phyloP scores from a whole-genome alignment of 192 early-diverging fungal genomes.

The Gigaspora rosea region DNA sequence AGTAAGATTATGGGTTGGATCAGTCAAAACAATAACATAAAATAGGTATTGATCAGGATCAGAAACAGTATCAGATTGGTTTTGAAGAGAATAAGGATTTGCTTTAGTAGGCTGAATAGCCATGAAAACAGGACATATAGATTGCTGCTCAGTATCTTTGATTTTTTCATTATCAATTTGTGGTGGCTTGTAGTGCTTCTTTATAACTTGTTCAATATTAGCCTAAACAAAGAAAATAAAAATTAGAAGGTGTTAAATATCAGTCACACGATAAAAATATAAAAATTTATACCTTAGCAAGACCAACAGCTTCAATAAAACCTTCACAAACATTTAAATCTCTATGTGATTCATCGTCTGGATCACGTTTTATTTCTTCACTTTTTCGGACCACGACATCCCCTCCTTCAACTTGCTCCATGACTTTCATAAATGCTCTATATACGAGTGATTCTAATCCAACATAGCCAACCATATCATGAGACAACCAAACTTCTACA shows the following conservation, averaged over 20 bases:
- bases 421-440: conserved; percentile 54
- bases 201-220: conserved; percentile 58
- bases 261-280: neutral
- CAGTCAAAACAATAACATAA: conserved; percentile 50
- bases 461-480: conserved; percentile 58
- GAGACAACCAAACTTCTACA: conserved; percentile 60
- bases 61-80: neutral
- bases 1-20: conserved; percentile 55
- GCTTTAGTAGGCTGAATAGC: conserved; percentile 57
- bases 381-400: conserved; percentile 57
- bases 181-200: conserved; percentile 46
- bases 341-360: conserved; percentile 35
- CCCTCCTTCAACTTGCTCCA: conserved; percentile 63
- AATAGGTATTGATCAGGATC: conserved; percentile 39
- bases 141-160: conserved; percentile 41
- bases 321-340: conserved; percentile 63
- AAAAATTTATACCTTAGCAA: conserved; percentile 48
- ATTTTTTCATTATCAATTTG: conserved; percentile 26
- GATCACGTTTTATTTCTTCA: conserved; percentile 36
- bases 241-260: neutral
- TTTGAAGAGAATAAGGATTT: conserved; percentile 34
- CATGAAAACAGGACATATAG: conserved; percentile 61
- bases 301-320: conserved; percentile 52
- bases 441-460: conserved; percentile 58
- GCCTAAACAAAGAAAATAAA: conserved; percentile 38